These are phyloP conservation scores for Coemansia sp. DNA, from an alignment of 192 early-diverging fungal genomes.

Conservation along the genomic window DNA sequence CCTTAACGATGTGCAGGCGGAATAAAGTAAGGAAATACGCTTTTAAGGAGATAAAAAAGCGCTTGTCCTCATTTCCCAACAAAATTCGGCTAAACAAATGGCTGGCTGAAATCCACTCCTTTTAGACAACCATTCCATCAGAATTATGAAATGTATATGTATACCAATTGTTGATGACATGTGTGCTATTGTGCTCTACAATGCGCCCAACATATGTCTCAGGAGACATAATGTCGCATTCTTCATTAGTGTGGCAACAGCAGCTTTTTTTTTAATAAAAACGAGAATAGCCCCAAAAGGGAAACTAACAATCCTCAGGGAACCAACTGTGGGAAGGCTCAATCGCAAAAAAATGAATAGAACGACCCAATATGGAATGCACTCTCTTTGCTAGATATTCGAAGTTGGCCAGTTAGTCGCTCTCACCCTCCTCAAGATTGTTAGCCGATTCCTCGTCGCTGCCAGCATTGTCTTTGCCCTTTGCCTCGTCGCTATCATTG, in stretches of 20 bases:
- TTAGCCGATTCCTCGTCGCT: neutral
- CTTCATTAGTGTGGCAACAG: neutral
- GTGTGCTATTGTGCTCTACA: too few relatives aligned
- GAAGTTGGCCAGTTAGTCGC: neutral
- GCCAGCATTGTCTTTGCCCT: neutral
- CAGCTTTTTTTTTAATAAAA: neutral
- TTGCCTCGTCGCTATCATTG: slow-evolving; percentile 1
- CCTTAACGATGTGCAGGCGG: neutral
- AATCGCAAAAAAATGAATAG: neutral
- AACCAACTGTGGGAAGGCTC: neutral
- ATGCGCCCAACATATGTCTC: neutral
- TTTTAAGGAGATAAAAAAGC: too few relatives aligned
- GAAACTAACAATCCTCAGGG: neutral
- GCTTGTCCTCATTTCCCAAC: too few relatives aligned
- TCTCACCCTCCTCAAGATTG: neutral
- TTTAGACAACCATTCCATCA: neutral
- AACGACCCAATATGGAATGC: neutral
- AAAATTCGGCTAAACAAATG: neutral
- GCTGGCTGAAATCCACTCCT: neutral
- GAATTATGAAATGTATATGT: too few relatives aligned
- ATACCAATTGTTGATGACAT: too few relatives aligned
- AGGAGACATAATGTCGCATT: neutral
- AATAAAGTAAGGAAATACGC: neutral
- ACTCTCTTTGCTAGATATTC: neutral
- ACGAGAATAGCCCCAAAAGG: neutral